These are phyloP conservation scores for Orychophragmus violaceus DNA, from an alignment of 345 rosid species.

Conservation along the genomic window DNA sequence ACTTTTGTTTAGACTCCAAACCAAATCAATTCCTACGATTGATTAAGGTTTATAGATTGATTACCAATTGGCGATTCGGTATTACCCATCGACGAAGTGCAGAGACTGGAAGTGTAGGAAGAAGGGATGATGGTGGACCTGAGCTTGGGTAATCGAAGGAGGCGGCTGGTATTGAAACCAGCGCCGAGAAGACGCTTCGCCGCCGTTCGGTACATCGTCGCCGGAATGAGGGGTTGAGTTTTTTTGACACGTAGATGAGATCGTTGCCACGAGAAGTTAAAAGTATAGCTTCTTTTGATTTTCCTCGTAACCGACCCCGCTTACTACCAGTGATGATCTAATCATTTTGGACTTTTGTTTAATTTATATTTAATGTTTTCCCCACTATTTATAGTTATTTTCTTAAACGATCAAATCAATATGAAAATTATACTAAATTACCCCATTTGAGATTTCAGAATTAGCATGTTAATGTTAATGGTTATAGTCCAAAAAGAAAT, in stretches of 20 bases:
- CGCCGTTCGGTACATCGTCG: constrained; percentile 58
- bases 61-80: constrained; percentile 25
- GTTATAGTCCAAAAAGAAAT: not conserved
- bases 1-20: not conserved
- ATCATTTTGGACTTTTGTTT: no score
- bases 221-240: not conserved
- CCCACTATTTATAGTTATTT: not conserved
- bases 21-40: no score
- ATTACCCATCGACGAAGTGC: constrained; percentile 25
- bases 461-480: not conserved
- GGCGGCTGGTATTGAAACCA: constrained; percentile 13
- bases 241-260: constrained; percentile 18
- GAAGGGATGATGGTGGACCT: constrained; percentile 19
- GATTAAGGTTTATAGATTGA: no score
- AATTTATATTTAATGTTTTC: not conserved
- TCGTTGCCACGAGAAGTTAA: constrained; percentile 14
- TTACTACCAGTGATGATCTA: no score
- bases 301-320: no score
- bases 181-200: constrained; percentile 45
- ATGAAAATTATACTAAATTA: not conserved
- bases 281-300: constrained; percentile 9
- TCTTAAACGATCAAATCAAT: not conserved
- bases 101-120: constrained; percentile 33
- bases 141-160: constrained; percentile 23
- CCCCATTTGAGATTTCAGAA: not conserved